Evolutionary conservation across 805 yeast species (phyloP).

Genomic region (Spathaspora sp.): DNA sequence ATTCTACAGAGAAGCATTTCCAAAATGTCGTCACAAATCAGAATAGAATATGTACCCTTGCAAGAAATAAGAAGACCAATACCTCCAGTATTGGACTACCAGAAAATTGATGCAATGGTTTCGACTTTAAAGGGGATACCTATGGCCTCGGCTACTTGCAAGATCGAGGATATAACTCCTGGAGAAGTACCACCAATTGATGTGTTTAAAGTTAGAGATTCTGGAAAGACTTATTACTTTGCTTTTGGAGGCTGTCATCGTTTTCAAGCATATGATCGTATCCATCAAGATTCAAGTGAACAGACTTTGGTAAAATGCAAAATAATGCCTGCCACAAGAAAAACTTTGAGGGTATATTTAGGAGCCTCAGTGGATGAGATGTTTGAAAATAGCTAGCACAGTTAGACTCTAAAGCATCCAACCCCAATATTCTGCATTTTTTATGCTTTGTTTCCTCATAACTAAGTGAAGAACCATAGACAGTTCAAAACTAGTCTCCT

Average conservation of each 20-base stretch:
- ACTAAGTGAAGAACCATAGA: too few species aligned
- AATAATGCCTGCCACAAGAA: slow-evolving; percentile 69
- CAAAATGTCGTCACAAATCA: slow-evolving; percentile 26
- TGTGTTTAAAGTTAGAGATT: slow-evolving; percentile 62
- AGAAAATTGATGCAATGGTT: slow-evolving; percentile 77
- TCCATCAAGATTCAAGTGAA: slow-evolving; percentile 29
- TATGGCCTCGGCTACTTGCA: slow-evolving; percentile 59
- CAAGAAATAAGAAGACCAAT: slow-evolving; percentile 73
- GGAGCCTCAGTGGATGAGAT: slow-evolving; percentile 63
- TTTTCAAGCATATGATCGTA: slow-evolving; percentile 76
- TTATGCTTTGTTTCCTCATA: not conserved
- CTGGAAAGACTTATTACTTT: slow-evolving; percentile 61
- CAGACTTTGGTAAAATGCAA: slow-evolving; percentile 61
- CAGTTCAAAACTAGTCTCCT: too few species aligned
- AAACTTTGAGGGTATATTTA: slow-evolving; percentile 62
- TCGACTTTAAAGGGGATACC: slow-evolving; percentile 65
- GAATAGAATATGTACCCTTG: slow-evolving; percentile 60
- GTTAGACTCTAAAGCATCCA: too few species aligned
- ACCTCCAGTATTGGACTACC: slow-evolving; percentile 74
- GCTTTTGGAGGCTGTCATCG: slow-evolving; percentile 93
- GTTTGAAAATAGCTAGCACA: slow-evolving; percentile 19
- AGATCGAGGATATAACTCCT: slow-evolving; percentile 42
- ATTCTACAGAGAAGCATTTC: not conserved
- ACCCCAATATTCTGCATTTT: not conserved
- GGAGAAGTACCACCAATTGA: slow-evolving; percentile 84